Evolutionary conservation across 768 basidiomycete genomes (phyloP).

Genomic region (Boletus sensibilis): DNA sequence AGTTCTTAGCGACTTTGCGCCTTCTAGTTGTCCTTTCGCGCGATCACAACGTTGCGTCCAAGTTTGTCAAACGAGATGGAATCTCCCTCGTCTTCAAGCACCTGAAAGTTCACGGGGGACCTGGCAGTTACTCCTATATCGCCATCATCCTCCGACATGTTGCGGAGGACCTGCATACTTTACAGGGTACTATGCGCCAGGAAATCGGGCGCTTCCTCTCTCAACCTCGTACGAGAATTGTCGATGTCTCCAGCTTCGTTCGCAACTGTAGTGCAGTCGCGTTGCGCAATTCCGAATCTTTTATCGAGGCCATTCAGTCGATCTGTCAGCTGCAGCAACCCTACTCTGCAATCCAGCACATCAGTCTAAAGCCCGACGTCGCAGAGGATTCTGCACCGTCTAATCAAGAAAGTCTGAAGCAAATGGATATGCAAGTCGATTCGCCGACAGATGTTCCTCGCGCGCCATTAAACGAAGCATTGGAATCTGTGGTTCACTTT

Average conservation of each 20-base stretch:
- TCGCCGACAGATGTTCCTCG: constrained; percentile 23
- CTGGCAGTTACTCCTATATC: constrained; percentile 78
- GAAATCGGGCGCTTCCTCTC: constrained; percentile 81
- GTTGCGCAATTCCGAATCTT: constrained; percentile 72
- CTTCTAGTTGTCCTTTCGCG: constrained; percentile 84
- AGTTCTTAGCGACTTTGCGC: constrained; percentile 77
- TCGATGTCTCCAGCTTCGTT: constrained; percentile 72
- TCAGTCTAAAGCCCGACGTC: constrained; percentile 53
- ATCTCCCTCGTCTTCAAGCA: constrained; percentile 63
- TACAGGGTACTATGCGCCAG: constrained; percentile 75
- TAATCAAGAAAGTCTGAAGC: constrained; percentile 18
- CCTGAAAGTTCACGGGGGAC: constrained; percentile 54
- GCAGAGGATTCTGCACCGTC: constrained; percentile 10
- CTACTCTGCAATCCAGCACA: constrained; percentile 52
- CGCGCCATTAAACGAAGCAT: constrained; percentile 39
- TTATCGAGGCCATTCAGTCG: constrained; percentile 69
- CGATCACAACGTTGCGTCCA: constrained; percentile 58
- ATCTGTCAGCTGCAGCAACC: constrained; percentile 74
- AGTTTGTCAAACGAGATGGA: constrained; percentile 69
- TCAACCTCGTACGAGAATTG: constrained; percentile 63
- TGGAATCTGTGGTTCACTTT: constrained; percentile 65
- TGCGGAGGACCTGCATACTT: constrained; percentile 68
- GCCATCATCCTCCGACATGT: constrained; percentile 89
- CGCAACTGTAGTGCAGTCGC: constrained; percentile 77
- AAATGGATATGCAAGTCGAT: constrained; percentile 64